A percentile compares a stretch with the other conserved stretches of the same genome.
These are phyloP conservation scores for Epichloe brachyelytri DNA, from an alignment of 2,329 filamentous ascomycete genomes.

Conservation along the genomic window DNA sequence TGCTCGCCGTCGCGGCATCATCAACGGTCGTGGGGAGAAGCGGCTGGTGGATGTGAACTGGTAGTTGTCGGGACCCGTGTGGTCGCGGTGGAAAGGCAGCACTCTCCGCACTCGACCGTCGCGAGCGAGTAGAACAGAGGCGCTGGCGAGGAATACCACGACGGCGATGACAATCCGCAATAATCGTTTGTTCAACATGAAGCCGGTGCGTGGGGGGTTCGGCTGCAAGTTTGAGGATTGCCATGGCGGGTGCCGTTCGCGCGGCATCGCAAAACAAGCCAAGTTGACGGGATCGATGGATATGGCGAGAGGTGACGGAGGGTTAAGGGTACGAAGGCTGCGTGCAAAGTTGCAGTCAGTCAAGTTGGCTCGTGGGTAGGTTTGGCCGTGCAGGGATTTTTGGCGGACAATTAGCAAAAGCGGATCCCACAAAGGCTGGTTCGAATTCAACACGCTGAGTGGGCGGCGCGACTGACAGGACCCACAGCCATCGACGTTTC, in stretches of 20 bases:
- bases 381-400: too few relatives aligned
- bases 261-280: neutral
- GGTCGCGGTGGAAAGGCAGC: constrained; percentile 11
- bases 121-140: neutral
- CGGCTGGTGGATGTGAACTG: constrained; percentile 17
- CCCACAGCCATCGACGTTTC: too few relatives aligned
- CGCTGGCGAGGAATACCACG: constrained; percentile 12
- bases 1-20: constrained; percentile 11
- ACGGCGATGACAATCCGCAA: constrained; percentile 16
- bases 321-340: too few relatives aligned
- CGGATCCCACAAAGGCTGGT: too few relatives aligned
- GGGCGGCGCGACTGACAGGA: too few relatives aligned
- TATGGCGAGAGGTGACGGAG: too few relatives aligned
- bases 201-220: constrained; percentile 3
- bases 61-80: constrained; percentile 16
- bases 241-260: constrained; percentile 1
- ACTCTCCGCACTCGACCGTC: neutral
- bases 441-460: too few relatives aligned
- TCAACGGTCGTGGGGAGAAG: constrained; percentile 18
- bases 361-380: too few relatives aligned
- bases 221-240: constrained; percentile 1
- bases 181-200: constrained; percentile 20
- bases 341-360: too few relatives aligned
- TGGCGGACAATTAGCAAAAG: too few relatives aligned
- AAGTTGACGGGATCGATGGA: constrained; percentile 6